phyloP scores from a whole-genome alignment of 2,329 filamentous ascomycete species.

The Diaporthe sp. region DNA sequence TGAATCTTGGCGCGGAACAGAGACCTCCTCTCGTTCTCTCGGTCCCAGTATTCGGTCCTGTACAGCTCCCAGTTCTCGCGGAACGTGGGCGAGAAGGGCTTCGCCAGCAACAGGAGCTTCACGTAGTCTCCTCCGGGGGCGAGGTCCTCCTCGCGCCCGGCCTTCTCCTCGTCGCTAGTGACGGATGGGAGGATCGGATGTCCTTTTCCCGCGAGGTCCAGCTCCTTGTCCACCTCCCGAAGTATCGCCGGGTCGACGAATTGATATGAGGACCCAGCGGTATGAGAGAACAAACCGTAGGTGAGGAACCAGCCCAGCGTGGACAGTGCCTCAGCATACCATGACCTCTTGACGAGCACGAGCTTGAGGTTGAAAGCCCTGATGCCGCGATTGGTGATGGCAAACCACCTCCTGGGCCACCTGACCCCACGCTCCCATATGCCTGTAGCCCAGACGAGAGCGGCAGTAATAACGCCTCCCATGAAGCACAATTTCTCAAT shows the following conservation, averaged over 20 bases:
- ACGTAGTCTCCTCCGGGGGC: slow-evolving; percentile 92
- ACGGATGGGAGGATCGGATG: slow-evolving; percentile 57
- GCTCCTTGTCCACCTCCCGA: slow-evolving; percentile 71
- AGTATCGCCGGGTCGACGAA: slow-evolving; percentile 78
- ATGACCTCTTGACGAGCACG: slow-evolving; percentile 85
- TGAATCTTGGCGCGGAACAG: slow-evolving; percentile 79
- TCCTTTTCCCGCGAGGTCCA: slow-evolving; percentile 61
- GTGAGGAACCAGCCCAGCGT: slow-evolving; percentile 84
- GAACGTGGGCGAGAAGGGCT: slow-evolving; percentile 95
- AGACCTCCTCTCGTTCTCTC: slow-evolving; percentile 90
- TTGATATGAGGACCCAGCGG: slow-evolving; percentile 78
- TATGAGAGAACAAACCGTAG: slow-evolving; percentile 79
- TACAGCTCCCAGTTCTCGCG: slow-evolving; percentile 98
- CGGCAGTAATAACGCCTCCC: slow-evolving; percentile 87
- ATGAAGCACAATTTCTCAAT: slow-evolving; percentile 92
- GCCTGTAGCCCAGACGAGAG: slow-evolving; percentile 93
- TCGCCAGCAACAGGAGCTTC: slow-evolving; percentile 89
- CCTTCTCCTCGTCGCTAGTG: slow-evolving; percentile 69
- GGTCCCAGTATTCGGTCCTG: slow-evolving; percentile 95
- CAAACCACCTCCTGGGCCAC: slow-evolving; percentile 94
- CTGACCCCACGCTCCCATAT: slow-evolving; percentile 96
- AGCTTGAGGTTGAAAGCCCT: slow-evolving; percentile 97
- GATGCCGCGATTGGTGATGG: slow-evolving; percentile 88
- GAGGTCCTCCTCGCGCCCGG: slow-evolving; percentile 89
- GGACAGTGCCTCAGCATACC: slow-evolving; percentile 83